Conservation (phyloP, 2,329 filamentous ascomycete genomes). For the Uncinocarpus reesii region DNA sequence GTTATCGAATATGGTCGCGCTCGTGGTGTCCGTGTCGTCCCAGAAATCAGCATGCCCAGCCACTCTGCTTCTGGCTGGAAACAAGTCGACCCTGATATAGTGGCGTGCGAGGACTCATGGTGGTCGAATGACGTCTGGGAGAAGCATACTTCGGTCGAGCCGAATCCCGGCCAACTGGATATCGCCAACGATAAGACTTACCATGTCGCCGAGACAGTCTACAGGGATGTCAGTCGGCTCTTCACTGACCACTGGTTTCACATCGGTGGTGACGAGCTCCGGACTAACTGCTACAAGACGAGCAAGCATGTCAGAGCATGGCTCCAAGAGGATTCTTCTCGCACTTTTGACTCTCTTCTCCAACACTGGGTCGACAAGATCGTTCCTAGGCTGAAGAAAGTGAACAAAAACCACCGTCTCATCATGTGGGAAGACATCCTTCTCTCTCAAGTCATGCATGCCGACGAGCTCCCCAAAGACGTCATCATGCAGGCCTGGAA, state of each 20-base stretch:
- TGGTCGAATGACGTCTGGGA: conserved; percentile 51
- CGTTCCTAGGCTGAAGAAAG: conserved; percentile 41
- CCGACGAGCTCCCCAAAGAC: conserved; percentile 41
- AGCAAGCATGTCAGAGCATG: conserved; percentile 41
- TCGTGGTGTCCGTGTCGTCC: conserved; percentile 49
- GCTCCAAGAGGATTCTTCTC: conserved; percentile 42
- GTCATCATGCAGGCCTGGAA: conserved; percentile 49
- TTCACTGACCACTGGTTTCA: conserved; percentile 48
- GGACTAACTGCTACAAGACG: conserved; percentile 49
- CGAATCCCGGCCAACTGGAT: conserved; percentile 48
- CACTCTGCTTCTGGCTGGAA: conserved; percentile 48
- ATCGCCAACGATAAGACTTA: conserved; percentile 48
- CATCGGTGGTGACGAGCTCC: conserved; percentile 47
- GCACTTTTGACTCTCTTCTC: conserved; percentile 43
- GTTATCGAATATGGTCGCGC: conserved; percentile 44
- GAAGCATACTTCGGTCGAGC: conserved; percentile 47
- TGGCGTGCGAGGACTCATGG: conserved; percentile 49
- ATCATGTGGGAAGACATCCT: conserved; percentile 51
- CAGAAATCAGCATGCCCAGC: conserved; percentile 54
- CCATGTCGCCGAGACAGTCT: conserved; percentile 45
- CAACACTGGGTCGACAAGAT: conserved; percentile 47
- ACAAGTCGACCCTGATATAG: conserved; percentile 46
- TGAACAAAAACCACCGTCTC: conserved; percentile 39
- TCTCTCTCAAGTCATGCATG: conserved; percentile 35
- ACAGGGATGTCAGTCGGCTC: conserved; percentile 42